phyloP scores from a whole-genome alignment of 768 basidiomycete genomes.

The Saitozyma podzolica region DNA sequence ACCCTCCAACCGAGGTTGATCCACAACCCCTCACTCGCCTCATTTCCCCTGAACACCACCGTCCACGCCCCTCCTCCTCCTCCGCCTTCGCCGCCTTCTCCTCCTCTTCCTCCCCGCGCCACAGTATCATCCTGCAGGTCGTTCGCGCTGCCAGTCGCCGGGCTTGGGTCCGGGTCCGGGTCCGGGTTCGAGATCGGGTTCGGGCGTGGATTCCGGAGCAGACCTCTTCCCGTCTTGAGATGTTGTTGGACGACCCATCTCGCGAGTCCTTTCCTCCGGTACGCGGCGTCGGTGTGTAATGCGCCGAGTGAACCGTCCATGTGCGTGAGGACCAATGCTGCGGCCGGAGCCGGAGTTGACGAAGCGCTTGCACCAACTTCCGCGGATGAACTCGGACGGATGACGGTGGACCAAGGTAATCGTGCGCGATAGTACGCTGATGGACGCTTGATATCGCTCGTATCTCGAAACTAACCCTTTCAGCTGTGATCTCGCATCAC shows the following conservation, averaged over 20 bases:
- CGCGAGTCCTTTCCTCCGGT: constrained; percentile 6
- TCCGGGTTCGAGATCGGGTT: neutral
- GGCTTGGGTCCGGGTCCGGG: too few relatives aligned
- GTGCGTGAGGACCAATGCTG: constrained; percentile 4
- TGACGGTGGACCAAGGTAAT: constrained; percentile 12
- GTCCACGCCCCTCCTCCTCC: neutral
- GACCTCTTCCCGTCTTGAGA: neutral
- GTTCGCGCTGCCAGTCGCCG: neutral
- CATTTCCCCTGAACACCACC: constrained; percentile 3
- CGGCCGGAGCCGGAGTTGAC: neutral
- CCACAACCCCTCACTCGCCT: constrained; percentile 4
- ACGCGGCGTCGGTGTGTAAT: neutral
- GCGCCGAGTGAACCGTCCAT: constrained; percentile 9
- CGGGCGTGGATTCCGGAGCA: neutral
- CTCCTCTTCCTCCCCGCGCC: neutral
- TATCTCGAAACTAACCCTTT: constrained; percentile 1
- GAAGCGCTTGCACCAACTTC: neutral
- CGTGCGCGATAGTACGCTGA: constrained; percentile 4
- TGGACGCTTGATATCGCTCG: constrained; percentile 2
- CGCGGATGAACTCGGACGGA: constrained; percentile 1
- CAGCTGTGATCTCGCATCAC: neutral
- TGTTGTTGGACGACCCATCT: constrained; percentile 8
- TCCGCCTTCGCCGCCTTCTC: neutral
- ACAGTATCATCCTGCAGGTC: neutral
- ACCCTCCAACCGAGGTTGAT: constrained; percentile 4